These are phyloP conservation scores for Metarhizium album DNA, from an alignment of 2,329 filamentous ascomycete species.

Conservation along the genomic window DNA sequence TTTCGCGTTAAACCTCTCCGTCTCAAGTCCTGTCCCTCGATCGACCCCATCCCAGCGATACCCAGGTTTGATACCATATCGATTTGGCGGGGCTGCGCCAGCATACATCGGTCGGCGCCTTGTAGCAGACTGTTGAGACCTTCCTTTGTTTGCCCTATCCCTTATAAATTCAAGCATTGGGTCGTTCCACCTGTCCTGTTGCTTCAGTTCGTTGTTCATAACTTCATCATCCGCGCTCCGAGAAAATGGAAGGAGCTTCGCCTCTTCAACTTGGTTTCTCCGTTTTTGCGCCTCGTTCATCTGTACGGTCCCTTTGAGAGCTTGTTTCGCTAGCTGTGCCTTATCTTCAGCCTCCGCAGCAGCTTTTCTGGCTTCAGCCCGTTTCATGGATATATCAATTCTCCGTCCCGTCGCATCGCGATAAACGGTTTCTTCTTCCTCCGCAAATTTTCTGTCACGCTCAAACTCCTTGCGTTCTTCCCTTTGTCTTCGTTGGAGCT, in stretches of 20 bases:
- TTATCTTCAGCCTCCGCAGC: conserved; percentile 60
- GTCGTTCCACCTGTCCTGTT: conserved; percentile 79
- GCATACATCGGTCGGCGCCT: conserved; percentile 58
- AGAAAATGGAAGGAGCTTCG: conserved; percentile 71
- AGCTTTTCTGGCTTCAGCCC: conserved; percentile 67
- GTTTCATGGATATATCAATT: conserved; percentile 84
- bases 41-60: conserved; percentile 97
- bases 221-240: conserved; percentile 73
- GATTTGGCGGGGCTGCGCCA: conserved; percentile 75
- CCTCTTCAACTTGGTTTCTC: conserved; percentile 63
- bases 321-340: conserved; percentile 55
- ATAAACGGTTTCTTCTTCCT: conserved; percentile 76
- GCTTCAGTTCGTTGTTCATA: conserved; percentile 75
- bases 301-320: conserved; percentile 79
- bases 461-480: conserved; percentile 49
- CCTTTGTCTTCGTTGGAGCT: conserved; percentile 53
- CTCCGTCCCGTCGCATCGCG: conserved; percentile 90
- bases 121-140: conserved; percentile 4
- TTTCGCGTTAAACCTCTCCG: conserved; percentile 79
- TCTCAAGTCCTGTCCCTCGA: conserved; percentile 85
- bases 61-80: conserved; percentile 86
- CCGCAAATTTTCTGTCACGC: conserved; percentile 28
- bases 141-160: conserved; percentile 30
- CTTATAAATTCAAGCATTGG: conserved; percentile 73
- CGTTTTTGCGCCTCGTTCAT: conserved; percentile 52